phyloP scores from a whole-genome alignment of 768 basidiomycete genomes.

The Hypsizygus marmoreus region DNA sequence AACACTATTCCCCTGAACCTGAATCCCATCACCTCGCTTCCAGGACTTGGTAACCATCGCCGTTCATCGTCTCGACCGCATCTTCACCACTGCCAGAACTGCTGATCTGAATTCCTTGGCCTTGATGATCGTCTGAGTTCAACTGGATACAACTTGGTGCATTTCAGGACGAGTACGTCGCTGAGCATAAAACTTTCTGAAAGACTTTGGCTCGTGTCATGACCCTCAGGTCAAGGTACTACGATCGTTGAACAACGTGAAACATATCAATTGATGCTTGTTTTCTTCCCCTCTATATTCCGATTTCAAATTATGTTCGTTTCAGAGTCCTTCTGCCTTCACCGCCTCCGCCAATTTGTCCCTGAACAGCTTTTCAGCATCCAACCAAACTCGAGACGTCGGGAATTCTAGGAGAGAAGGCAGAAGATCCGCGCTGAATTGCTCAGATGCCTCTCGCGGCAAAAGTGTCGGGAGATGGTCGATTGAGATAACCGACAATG shows the following conservation, averaged over 20 bases:
- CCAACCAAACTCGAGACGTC: constrained; percentile 78
- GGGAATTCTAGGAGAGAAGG: constrained; percentile 86
- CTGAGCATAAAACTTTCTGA: too few species aligned
- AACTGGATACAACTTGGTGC: too few species aligned
- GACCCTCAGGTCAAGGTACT: too few species aligned
- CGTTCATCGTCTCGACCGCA: too few species aligned
- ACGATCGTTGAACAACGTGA: too few species aligned
- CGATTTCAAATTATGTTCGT: too few species aligned
- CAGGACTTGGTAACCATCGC: constrained; percentile 11
- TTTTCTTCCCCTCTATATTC: too few species aligned
- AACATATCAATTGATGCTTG: too few species aligned
- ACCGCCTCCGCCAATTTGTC: constrained; percentile 51
- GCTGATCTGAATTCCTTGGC: constrained; percentile 2
- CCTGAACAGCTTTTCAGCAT: constrained; percentile 83
- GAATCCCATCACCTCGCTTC: constrained; percentile 13
- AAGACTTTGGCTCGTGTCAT: too few species aligned
- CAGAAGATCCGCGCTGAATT: constrained; percentile 86
- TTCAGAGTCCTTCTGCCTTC: constrained; percentile 35
- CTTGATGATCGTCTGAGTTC: not conserved
- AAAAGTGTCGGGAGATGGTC: constrained; percentile 96
- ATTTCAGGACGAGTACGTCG: too few species aligned
- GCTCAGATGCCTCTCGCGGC: constrained; percentile 95
- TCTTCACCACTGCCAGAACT: too few species aligned
- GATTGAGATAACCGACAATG: constrained; percentile 88
- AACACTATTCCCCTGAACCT: too few species aligned